A percentile compares a stretch with the other conserved stretches of the same genome.
phyloP scores from a whole-genome alignment of 2,329 filamentous ascomycete genomes.

The Aspergillus hiratsukae region DNA sequence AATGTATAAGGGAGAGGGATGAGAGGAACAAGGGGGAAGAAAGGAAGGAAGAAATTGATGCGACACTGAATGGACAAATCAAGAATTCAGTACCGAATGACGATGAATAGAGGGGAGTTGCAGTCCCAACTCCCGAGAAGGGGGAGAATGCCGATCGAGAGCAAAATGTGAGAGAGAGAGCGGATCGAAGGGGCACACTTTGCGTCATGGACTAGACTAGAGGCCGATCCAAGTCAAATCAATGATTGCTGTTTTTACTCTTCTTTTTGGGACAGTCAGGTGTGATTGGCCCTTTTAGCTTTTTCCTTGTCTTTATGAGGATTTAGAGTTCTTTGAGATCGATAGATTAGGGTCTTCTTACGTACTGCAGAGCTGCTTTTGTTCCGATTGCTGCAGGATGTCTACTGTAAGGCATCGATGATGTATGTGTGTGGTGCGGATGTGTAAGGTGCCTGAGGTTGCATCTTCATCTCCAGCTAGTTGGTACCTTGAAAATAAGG shows the following conservation, averaged over 20 bases:
- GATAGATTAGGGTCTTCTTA: neutral
- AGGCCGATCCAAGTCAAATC: neutral
- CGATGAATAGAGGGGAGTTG: neutral
- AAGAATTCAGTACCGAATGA: neutral
- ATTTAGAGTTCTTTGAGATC: neutral
- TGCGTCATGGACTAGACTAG: conserved; percentile 3
- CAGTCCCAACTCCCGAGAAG: neutral
- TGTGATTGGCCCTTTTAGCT: neutral
- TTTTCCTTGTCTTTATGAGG: neutral
- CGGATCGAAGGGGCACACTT: conserved; percentile 1
- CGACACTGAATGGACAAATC: conserved; percentile 7
- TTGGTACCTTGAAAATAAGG: neutral
- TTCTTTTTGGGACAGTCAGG: neutral
- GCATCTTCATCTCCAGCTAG: neutral
- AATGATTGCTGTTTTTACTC: neutral
- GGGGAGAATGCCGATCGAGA: neutral
- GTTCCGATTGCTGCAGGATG: too few relatives aligned
- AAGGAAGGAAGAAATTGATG: neutral
- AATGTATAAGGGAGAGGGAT: conserved; percentile 6
- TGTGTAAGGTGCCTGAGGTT: neutral
- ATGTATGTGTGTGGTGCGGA: neutral
- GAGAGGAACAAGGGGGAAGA: conserved; percentile 2
- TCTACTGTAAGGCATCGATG: neutral
- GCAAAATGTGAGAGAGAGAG: conserved; percentile 1
- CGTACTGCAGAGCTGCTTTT: neutral